Conservation (phyloP, 768 basidiomycete species). For the Clitopilus hobsonii region DNA sequence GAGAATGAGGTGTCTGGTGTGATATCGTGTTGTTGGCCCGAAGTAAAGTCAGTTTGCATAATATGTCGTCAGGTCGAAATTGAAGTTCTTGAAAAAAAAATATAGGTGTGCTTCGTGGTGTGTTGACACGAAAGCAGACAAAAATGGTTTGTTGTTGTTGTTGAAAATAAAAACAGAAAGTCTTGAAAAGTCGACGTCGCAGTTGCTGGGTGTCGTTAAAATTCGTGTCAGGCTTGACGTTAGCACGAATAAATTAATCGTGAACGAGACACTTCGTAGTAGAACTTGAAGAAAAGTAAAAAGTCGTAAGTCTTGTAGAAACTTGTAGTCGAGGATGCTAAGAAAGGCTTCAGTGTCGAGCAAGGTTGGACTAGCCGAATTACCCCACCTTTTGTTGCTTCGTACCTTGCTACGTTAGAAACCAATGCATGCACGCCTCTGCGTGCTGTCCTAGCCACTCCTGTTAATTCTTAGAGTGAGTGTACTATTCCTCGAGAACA, state of each 20-base stretch:
- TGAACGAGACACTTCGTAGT: slow-evolving; percentile 1
- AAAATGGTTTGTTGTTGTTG: neutral
- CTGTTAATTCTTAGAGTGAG: neutral
- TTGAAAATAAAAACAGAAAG: neutral
- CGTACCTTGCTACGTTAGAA: neutral
- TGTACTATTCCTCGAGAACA: neutral
- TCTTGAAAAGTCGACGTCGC: neutral
- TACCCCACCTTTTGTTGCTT: slow-evolving; percentile 1
- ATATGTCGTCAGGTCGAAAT: neutral
- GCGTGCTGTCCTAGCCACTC: neutral
- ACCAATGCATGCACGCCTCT: slow-evolving; percentile 1
- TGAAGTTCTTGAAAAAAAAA: neutral
- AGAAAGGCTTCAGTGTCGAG: neutral
- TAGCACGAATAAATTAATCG: slow-evolving; percentile 1
- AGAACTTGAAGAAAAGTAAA: neutral
- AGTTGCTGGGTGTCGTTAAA: slow-evolving; percentile 1
- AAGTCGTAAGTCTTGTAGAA: neutral
- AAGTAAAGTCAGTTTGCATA: slow-evolving; percentile 1
- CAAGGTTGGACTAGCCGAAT: neutral
- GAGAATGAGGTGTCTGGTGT: neutral
- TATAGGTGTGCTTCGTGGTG: neutral
- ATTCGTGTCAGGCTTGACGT: slow-evolving; percentile 1
- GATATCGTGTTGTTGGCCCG: neutral
- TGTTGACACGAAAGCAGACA: neutral
- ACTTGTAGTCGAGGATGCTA: neutral